A percentile compares a stretch with the other conserved stretches of the same genome.
Evolutionary conservation across 1,139 yeast species (phyloP).

Genomic region (Pichia sp.): DNA sequence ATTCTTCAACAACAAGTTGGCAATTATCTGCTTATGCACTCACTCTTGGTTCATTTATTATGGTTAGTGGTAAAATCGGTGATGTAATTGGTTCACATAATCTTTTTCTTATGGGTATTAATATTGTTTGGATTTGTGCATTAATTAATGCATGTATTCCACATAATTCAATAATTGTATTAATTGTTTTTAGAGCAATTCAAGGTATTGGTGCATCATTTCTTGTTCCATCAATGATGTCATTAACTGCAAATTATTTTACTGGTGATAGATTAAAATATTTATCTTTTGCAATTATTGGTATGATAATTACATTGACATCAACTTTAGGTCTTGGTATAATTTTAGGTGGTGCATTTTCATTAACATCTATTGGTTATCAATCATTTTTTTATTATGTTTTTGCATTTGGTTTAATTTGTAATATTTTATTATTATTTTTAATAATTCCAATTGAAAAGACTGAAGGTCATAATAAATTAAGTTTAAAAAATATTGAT

Average conservation of each 20-base stretch:
- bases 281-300: constrained; percentile 24
- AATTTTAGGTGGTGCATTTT: constrained; percentile 35
- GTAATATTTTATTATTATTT: constrained; percentile 19
- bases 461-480: constrained; percentile 16
- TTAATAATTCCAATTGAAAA: constrained; percentile 24
- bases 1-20: constrained; percentile 30
- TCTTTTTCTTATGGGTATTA: constrained; percentile 23
- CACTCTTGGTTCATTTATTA: constrained; percentile 34
- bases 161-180: constrained; percentile 21
- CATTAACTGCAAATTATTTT: constrained; percentile 30
- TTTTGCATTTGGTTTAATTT: constrained; percentile 22
- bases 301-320: constrained; percentile 22
- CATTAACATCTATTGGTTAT: constrained; percentile 29
- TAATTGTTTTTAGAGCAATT: constrained; percentile 33
- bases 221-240: constrained; percentile 30
- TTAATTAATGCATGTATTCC: constrained; percentile 20
- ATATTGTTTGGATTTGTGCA: constrained; percentile 25
- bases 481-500: constrained; percentile 26
- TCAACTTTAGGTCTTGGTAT: constrained; percentile 29
- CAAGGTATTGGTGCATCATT: constrained; percentile 35
- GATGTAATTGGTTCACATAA: constrained; percentile 33
- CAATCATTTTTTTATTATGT: constrained; percentile 29
- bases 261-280: constrained; percentile 17
- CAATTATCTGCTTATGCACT: constrained; percentile 34
- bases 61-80: constrained; percentile 33